These are phyloP conservation scores for Carex sylvatica DNA, from an alignment of 202 grass and related monocot genomes.

Conservation along the genomic window DNA sequence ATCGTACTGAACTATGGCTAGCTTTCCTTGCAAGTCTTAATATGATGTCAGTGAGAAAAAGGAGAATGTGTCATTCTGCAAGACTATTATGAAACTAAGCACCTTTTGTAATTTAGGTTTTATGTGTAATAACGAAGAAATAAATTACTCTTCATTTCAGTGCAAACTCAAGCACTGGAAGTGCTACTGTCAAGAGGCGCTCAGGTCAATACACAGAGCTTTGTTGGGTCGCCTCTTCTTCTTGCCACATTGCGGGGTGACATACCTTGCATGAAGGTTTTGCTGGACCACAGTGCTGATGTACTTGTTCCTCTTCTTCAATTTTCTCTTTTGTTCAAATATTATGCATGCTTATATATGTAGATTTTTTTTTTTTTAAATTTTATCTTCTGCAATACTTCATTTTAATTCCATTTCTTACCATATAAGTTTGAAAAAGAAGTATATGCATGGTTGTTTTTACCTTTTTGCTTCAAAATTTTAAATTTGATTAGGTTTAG, in stretches of 20 bases:
- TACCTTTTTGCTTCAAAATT: neutral
- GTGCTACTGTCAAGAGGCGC: neutral
- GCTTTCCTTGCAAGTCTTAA: neutral
- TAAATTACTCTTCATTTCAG: conserved; percentile 12
- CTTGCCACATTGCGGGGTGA: neutral
- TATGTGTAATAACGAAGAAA: neutral
- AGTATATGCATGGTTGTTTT: neutral
- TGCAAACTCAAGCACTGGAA: neutral
- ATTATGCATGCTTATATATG: neutral
- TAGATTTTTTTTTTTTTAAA: neutral
- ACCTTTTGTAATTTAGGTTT: neutral
- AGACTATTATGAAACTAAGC: neutral
- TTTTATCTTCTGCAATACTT: neutral
- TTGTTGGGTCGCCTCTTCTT: conserved; percentile 11
- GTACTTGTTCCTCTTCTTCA: neutral
- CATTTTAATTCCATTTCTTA: neutral
- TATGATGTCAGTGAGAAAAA: neutral
- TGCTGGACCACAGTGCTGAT: conserved; percentile 15
- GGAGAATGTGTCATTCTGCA: neutral
- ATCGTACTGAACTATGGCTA: neutral
- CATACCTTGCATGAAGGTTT: conserved; percentile 2
- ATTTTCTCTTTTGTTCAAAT: conserved; percentile 5
- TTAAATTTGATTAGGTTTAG: neutral
- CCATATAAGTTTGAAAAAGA: neutral
- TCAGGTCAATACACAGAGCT: neutral